A percentile compares a stretch with the other conserved stretches of the same genome.
Evolutionary conservation across 768 basidiomycete genomes (phyloP).

Genomic region (Boletus rubroflammeus): DNA sequence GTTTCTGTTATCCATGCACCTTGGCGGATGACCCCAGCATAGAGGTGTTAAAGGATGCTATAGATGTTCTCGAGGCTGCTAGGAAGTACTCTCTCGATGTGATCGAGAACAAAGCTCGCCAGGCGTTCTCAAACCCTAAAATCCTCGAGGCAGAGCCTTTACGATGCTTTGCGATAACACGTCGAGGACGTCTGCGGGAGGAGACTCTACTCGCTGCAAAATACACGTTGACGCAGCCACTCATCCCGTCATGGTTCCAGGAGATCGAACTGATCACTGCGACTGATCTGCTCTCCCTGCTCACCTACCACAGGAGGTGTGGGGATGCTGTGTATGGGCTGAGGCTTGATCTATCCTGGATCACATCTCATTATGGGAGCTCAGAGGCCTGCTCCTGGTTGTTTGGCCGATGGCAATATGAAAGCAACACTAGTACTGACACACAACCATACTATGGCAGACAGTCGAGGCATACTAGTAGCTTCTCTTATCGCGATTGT

Average conservation of each 20-base stretch:
- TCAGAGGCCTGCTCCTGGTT: constrained; percentile 11
- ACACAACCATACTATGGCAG: too few relatives aligned
- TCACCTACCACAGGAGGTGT: constrained; percentile 20
- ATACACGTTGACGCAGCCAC: constrained; percentile 23
- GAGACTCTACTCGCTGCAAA: background rate
- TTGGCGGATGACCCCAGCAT: constrained; percentile 20
- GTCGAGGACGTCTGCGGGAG: background rate
- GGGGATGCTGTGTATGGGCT: constrained; percentile 7
- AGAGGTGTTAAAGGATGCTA: background rate
- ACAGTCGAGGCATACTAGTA: too few relatives aligned
- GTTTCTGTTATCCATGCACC: constrained; percentile 26
- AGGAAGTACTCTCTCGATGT: background rate
- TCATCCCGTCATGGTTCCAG: constrained; percentile 19
- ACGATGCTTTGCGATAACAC: background rate
- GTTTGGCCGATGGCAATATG: background rate
- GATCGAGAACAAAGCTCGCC: background rate
- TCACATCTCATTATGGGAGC: constrained; percentile 3
- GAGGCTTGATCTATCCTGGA: constrained; percentile 6
- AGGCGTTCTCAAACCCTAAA: background rate
- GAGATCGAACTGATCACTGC: constrained; percentile 28
- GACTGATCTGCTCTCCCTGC: constrained; percentile 20
- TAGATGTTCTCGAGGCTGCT: background rate
- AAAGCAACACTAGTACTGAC: too few relatives aligned
- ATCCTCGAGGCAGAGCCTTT: background rate
- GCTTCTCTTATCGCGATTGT: background rate